A percentile compares a stretch with the other conserved stretches of the same genome.
phyloP scores from a whole-genome alignment of 257 asterid genomes.

The Solanum corneliomulleri region DNA sequence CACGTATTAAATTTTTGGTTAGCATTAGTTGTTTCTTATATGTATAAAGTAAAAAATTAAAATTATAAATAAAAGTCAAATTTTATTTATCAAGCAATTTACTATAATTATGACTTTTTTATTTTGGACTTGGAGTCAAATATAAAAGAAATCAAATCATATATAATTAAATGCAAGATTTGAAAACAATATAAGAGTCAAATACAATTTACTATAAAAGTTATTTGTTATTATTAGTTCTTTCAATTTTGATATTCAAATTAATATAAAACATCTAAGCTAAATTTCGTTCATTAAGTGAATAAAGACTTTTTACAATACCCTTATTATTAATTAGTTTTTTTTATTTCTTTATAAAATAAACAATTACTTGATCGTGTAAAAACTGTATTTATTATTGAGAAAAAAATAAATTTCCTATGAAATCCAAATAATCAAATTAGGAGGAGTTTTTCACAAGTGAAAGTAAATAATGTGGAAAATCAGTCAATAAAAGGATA shows the following conservation, averaged over 20 bases:
- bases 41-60: background rate
- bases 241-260: background rate
- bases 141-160: background rate
- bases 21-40: no score
- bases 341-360: background rate
- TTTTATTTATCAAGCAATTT: background rate
- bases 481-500: background rate
- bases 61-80: background rate
- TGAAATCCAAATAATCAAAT: background rate
- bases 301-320: background rate
- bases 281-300: background rate
- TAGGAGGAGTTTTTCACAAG: background rate
- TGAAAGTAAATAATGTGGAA: background rate
- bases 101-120: background rate
- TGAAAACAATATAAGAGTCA: background rate
- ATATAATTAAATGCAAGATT: background rate
- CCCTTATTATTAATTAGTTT: background rate
- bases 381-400: background rate
- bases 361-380: background rate
- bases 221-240: background rate
- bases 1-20: no score
- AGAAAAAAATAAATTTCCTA: background rate
- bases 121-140: background rate
- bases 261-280: background rate
- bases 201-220: background rate